Percentiles rank a stretch among this genome's conserved stretches.
These are phyloP conservation scores for Lunasporangiospora selenospora DNA, from an alignment of 192 early-diverging fungal genomes.

Conservation along the genomic window DNA sequence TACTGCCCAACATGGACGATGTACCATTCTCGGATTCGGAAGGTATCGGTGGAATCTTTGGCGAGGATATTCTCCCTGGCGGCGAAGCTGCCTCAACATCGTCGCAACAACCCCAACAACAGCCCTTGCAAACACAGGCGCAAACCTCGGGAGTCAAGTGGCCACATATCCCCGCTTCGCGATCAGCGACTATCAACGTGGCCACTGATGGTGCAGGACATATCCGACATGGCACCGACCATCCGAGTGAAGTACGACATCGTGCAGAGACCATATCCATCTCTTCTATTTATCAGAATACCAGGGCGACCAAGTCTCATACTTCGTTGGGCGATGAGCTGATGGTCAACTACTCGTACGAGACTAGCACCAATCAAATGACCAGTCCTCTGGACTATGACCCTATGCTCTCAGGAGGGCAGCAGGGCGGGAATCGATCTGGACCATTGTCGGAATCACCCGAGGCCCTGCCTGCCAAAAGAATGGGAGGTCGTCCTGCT, in stretches of 20 bases:
- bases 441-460: slow-evolving; percentile 5
- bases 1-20: slow-evolving; percentile 92
- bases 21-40: slow-evolving; percentile 74
- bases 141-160: background rate
- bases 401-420: slow-evolving; percentile 10
- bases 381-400: slow-evolving; percentile 10
- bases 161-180: slow-evolving; percentile 18
- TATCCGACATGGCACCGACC: slow-evolving; percentile 26
- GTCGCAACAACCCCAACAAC: background rate
- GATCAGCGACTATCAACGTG: slow-evolving; percentile 23
- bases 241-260: slow-evolving; percentile 15
- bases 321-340: slow-evolving; percentile 27
- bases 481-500: too few species aligned
- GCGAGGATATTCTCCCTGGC: slow-evolving; percentile 36
- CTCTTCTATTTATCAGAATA: slow-evolving; percentile 8
- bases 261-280: slow-evolving; percentile 13
- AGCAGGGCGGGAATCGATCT: background rate
- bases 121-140: background rate
- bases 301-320: slow-evolving; percentile 7
- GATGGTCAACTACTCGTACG: slow-evolving; percentile 23
- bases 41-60: slow-evolving; percentile 66
- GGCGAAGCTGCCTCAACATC: slow-evolving; percentile 1
- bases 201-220: background rate
- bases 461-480: too few species aligned
- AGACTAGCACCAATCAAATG: slow-evolving; percentile 2